These are phyloP conservation scores for Fusarium papillatum DNA, from an alignment of 2,329 filamentous ascomycete species.

Conservation along the genomic window DNA sequence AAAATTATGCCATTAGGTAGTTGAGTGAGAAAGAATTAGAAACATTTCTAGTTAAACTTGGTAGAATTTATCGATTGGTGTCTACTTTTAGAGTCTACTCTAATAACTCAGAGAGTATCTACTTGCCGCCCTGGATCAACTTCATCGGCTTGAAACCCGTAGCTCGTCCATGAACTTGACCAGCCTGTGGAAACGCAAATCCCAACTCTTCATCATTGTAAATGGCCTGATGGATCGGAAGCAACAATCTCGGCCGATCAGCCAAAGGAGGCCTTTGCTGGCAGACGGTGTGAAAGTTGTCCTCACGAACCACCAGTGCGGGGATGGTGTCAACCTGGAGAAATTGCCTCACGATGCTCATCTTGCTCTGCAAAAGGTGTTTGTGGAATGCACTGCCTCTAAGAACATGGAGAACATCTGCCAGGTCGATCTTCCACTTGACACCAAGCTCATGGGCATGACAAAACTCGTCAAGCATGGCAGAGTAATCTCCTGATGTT, in stretches of 20 bases:
- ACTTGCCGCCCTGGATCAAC: background rate
- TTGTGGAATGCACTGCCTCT: background rate
- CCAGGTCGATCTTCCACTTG: slow-evolving; percentile 1
- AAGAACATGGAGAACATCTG: background rate
- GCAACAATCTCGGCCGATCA: background rate
- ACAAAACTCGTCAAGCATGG: background rate
- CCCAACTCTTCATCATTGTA: slow-evolving; percentile 3
- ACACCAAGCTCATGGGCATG: background rate
- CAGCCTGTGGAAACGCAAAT: background rate
- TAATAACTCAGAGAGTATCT: background rate
- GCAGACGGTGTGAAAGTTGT: slow-evolving; percentile 5
- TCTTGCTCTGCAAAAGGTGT: background rate
- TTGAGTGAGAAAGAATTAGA: background rate
- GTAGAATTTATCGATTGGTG: background rate
- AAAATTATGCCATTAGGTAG: background rate
- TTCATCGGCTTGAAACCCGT: background rate
- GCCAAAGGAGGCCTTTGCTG: background rate
- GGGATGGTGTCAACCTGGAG: background rate
- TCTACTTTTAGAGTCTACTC: background rate
- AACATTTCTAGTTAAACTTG: background rate
- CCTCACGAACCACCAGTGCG: background rate
- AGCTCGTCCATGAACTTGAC: background rate
- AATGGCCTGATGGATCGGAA: slow-evolving; percentile 2
- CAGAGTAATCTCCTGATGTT: background rate
- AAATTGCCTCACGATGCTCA: background rate